Percentiles rank a stretch among this genome's conserved stretches.
These are phyloP conservation scores for Yamagishiella unicocca DNA, from an alignment of 139 green algal species.

Conservation along the genomic window DNA sequence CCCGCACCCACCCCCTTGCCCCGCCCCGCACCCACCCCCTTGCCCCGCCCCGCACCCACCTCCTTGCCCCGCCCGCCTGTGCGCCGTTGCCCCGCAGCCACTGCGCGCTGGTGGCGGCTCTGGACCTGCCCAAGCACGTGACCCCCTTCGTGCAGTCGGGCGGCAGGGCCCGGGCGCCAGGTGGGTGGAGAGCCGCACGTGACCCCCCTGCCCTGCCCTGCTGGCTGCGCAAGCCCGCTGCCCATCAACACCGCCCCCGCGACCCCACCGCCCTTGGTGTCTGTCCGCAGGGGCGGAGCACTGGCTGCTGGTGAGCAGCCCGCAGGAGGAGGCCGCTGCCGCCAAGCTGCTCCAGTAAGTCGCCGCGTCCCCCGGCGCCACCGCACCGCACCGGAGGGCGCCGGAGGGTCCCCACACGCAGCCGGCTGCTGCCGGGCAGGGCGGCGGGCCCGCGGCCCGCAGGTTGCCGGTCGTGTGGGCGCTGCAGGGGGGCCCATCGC, in stretches of 20 bases:
- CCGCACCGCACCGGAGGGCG: too few relatives aligned
- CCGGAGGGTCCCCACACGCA: too few relatives aligned
- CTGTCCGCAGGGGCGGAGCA: neutral
- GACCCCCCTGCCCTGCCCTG: too few relatives aligned
- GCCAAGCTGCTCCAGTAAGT: neutral
- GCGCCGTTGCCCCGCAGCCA: neutral
- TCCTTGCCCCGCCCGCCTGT: neutral
- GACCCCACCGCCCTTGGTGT: neutral
- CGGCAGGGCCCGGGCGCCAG: conserved; percentile 2
- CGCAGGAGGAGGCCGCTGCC: neutral
- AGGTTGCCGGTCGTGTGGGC: too few relatives aligned
- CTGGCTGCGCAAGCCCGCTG: too few relatives aligned
- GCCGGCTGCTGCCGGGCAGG: too few relatives aligned
- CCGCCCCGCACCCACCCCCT: too few relatives aligned
- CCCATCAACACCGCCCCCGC: neutral
- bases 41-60: neutral
- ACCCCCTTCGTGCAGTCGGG: conserved; percentile 40
- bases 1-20: neutral
- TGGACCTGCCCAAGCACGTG: conserved; percentile 45
- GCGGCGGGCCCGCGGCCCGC: too few relatives aligned
- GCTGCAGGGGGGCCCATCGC: too few relatives aligned
- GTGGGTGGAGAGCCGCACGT: too few relatives aligned
- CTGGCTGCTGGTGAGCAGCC: conserved; percentile 10
- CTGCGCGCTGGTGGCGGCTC: conserved; percentile 41
- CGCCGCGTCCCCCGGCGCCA: too few relatives aligned